phyloP scores from a whole-genome alignment of 2,329 filamentous ascomycete genomes.

The Colletotrichum chrysophilum region DNA sequence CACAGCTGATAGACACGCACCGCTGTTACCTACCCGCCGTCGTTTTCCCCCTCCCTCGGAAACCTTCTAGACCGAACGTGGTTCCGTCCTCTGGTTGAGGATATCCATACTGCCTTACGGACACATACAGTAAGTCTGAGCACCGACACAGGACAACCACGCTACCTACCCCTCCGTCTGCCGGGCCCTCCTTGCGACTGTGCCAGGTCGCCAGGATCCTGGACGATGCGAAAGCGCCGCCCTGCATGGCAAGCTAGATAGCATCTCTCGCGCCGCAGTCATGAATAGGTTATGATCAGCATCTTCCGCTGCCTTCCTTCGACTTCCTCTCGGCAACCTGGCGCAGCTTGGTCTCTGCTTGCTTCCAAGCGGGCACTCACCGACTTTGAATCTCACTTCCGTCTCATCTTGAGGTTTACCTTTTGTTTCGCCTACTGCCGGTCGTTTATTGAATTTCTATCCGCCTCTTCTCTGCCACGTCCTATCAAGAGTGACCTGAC shows the following conservation, averaged over 20 bases:
- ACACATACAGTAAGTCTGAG: not conserved
- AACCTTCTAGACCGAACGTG: not conserved
- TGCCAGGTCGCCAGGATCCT: not conserved
- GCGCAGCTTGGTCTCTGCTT: not conserved
- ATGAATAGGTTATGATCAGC: slow-evolving; percentile 1
- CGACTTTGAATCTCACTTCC: not conserved
- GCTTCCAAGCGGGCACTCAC: not conserved
- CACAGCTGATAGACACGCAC: not conserved
- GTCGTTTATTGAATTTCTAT: not conserved
- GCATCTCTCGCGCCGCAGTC: not conserved
- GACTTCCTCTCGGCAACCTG: not conserved
- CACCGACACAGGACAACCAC: not conserved
- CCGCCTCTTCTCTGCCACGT: not conserved
- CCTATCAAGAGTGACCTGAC: not conserved
- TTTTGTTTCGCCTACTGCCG: not conserved
- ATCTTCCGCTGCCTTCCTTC: not conserved
- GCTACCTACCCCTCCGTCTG: not conserved
- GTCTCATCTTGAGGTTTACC: not conserved
- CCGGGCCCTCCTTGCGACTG: not conserved
- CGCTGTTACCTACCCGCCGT: not conserved
- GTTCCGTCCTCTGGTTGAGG: not conserved
- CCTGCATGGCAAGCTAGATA: not conserved
- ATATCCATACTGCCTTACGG: not conserved
- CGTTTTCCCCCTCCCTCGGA: not conserved
- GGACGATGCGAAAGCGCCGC: not conserved